Evolutionary conservation across 2,329 filamentous ascomycete genomes (phyloP).

Genomic region (Pestalotiopsis sp.): DNA sequence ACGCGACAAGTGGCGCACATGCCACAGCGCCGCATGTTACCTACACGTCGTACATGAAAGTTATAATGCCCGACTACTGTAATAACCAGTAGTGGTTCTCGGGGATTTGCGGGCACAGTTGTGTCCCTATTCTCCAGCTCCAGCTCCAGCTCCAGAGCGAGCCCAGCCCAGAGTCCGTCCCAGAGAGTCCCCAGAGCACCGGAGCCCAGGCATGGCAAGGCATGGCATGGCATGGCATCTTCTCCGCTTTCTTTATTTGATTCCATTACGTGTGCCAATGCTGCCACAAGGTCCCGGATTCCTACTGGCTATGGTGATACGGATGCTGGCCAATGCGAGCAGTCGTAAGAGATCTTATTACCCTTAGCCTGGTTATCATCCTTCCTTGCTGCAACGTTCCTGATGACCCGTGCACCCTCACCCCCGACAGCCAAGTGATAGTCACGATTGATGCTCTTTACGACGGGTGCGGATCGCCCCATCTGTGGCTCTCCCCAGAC

Average conservation of each 20-base stretch:
- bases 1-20: too few relatives aligned
- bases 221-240: not conserved
- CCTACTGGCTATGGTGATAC: not conserved
- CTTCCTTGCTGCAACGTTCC: not conserved
- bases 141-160: too few relatives aligned
- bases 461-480: not conserved
- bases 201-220: too few relatives aligned
- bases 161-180: too few relatives aligned
- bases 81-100: too few relatives aligned
- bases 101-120: too few relatives aligned
- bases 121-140: too few relatives aligned
- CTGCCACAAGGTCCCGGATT: not conserved
- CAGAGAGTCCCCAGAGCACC: too few relatives aligned
- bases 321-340: not conserved
- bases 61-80: too few relatives aligned
- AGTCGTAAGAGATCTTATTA: not conserved
- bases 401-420: not conserved
- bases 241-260: not conserved
- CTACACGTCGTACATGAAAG: too few relatives aligned
- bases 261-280: slow-evolving; percentile 6
- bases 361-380: too few relatives aligned
- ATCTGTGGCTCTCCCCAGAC: not conserved
- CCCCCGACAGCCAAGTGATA: not conserved
- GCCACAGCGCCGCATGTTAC: too few relatives aligned
- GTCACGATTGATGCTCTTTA: not conserved